Evolutionary conservation across 768 basidiomycete genomes (phyloP), one percentile per base, ranked within the genome.

Genomic region (Mycena vulgaris): DNA sequence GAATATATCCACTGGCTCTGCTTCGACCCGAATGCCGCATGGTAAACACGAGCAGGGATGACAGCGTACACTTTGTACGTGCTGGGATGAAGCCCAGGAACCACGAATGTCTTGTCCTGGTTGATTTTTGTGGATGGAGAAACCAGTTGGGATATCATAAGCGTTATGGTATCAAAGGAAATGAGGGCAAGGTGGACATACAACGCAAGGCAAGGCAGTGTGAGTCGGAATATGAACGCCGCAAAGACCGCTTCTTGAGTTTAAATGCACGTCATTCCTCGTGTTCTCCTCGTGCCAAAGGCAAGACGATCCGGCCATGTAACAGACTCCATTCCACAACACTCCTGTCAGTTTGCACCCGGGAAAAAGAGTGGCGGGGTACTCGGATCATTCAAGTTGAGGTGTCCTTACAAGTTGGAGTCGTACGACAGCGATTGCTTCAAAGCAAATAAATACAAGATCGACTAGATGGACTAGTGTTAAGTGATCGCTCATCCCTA

Each of bases 1-100:
- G 90, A 89, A 72, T 85, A 90, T 11, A 82, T 82, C 92, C 92
- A 93, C 55, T 87, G 85, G 61, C 78, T 74, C 75, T 79, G 75
- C 80, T 85, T 75, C 81, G 74, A 90, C 86, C 37, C 71, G 39
- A 67, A 70, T 27, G 72, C 60, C 55, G 89, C 86, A 77, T 92
- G 89, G 76, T 92, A 92, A 35, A 92, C 83, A 72, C 89, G 86
- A 45, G 88, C 90, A 31, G 82, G 77, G 55, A 89, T 89, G 5
- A 82, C 81, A n/a, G 88, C 87, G 73, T 89, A 82, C 55, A 88
- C 81, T 39, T 85, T 81, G 73, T 87, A 86, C 40, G 81, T 77
- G 65, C 75, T 79, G 59, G 81, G 78, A 40, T 80, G 77, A 63
- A 85, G 83, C 73, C 83, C 76, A 68, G 81, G 75, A 76, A 81